Percentiles rank a stretch among this genome's conserved stretches.
Evolutionary conservation across 768 basidiomycete species (phyloP).

Genomic region (Lactarius evosmus): DNA sequence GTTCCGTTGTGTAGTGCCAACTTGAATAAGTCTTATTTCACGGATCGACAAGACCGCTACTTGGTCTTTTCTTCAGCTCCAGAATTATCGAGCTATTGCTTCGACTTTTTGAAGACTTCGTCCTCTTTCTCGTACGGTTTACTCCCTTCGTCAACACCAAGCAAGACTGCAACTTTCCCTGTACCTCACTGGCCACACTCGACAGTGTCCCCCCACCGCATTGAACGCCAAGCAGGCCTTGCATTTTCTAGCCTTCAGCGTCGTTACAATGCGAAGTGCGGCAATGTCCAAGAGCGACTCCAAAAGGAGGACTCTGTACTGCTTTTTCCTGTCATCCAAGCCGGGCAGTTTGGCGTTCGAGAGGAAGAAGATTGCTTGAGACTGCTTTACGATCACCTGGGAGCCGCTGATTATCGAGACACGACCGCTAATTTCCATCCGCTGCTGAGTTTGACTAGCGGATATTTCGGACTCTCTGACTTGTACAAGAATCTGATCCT

Average conservation of each 20-base stretch:
- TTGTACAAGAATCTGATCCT: constrained; percentile 76
- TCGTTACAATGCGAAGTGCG: constrained; percentile 29
- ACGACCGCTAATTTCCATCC: constrained; percentile 33
- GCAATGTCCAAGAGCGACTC: constrained; percentile 16
- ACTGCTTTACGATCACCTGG: constrained; percentile 49
- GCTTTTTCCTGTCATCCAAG: constrained; percentile 83
- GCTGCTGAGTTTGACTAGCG: constrained; percentile 83
- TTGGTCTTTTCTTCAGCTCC: constrained; percentile 64
- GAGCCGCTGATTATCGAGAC: constrained; percentile 3
- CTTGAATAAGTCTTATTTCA: constrained; percentile 89
- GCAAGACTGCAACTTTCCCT: constrained; percentile 37
- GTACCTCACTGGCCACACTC: constrained; percentile 65
- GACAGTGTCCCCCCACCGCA: constrained; percentile 62
- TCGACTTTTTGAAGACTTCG: constrained; percentile 66
- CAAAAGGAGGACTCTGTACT: constrained; percentile 41
- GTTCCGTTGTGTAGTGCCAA: constrained; percentile 66
- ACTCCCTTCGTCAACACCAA: constrained; percentile 32
- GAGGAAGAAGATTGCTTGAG: constrained; percentile 74
- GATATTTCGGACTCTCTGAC: constrained; percentile 87
- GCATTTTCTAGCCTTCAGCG: constrained; percentile 61
- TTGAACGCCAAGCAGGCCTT: constrained; percentile 55
- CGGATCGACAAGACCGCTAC: constrained; percentile 93
- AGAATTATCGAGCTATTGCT: constrained; percentile 75
- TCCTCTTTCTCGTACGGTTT: constrained; percentile 70
- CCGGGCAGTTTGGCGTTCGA: constrained; percentile 78